Percentiles rank a stretch among this genome's conserved stretches.
These are phyloP conservation scores for Lophiostoma macrostomum DNA, from an alignment of 495 filamentous ascomycete genomes.

Conservation along the genomic window DNA sequence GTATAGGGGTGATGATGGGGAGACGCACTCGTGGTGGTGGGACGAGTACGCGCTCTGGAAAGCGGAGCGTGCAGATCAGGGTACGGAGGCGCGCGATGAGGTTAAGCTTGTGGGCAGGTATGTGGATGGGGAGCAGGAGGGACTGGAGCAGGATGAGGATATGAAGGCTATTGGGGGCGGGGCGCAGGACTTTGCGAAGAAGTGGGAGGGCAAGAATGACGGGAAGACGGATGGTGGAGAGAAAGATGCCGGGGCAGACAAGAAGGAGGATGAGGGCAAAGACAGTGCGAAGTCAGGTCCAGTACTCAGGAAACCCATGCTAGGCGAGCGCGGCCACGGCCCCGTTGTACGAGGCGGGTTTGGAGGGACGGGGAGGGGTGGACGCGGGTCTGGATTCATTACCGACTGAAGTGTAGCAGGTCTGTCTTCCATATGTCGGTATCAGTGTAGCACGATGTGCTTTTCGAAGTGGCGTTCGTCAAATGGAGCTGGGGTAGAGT, in stretches of 20 bases:
- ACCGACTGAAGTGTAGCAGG: neutral
- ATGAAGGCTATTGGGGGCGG: conserved; percentile 1
- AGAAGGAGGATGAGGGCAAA: neutral
- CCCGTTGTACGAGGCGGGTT: conserved; percentile 9
- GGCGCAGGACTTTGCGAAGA: conserved; percentile 15
- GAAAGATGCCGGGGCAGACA: neutral
- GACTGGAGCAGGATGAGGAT: neutral
- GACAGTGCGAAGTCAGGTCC: neutral
- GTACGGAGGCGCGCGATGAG: neutral
- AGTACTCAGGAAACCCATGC: conserved; percentile 9
- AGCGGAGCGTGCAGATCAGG: no score
- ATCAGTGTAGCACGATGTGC: no score
- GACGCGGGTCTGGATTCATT: conserved; percentile 1
- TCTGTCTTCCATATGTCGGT: neutral
- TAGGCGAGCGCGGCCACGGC: conserved; percentile 17
- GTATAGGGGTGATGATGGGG: conserved; percentile 46
- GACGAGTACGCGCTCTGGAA: conserved; percentile 38
- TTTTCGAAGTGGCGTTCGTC: no score
- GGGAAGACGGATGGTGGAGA: neutral
- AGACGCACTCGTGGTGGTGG: conserved; percentile 52
- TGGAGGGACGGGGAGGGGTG: neutral
- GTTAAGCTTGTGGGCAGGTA: neutral
- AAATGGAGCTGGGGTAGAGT: no score
- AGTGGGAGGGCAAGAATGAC: neutral
- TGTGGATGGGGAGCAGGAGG: neutral